Percentiles rank a stretch among this genome's conserved stretches.
Evolutionary conservation across 2,329 filamentous ascomycete genomes (phyloP).

Genomic region (Alternaria sp.): DNA sequence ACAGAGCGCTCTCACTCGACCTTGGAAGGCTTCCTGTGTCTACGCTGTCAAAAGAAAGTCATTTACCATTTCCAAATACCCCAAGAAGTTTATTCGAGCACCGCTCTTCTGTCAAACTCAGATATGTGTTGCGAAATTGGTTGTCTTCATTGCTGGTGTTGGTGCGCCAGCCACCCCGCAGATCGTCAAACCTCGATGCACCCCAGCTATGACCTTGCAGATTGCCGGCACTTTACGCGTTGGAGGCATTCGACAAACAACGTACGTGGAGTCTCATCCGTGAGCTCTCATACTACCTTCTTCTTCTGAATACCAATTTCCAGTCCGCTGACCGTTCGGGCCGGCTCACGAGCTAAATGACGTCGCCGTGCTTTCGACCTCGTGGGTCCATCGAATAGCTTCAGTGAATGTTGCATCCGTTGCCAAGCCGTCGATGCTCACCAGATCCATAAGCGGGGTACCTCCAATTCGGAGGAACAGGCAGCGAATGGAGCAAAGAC

Average conservation of each 20-base stretch:
- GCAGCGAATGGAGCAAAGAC: slow-evolving; percentile 14
- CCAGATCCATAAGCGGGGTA: slow-evolving; percentile 42
- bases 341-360: slow-evolving; percentile 22
- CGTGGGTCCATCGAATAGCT: slow-evolving; percentile 20
- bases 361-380: slow-evolving; percentile 18
- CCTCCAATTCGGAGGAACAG: slow-evolving; percentile 27
- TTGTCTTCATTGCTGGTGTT: background rate
- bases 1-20: background rate
- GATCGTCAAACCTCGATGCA: slow-evolving; percentile 9
- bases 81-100: background rate
- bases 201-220: slow-evolving; percentile 1
- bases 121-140: background rate
- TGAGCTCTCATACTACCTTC: slow-evolving; percentile 7
- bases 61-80: background rate
- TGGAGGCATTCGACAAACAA: slow-evolving; percentile 10
- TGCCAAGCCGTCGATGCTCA: slow-evolving; percentile 19
- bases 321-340: slow-evolving; percentile 9
- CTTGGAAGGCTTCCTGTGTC: background rate
- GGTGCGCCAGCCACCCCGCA: slow-evolving; percentile 9
- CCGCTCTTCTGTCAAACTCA: background rate
- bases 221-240: background rate
- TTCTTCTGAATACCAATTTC: slow-evolving; percentile 8
- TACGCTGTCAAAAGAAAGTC: background rate
- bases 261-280: background rate
- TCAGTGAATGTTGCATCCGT: slow-evolving; percentile 34